Percentiles rank a stretch among this genome's conserved stretches.
Conservation (phyloP, 805 yeast genomes). For the Candida piceae region DNA sequence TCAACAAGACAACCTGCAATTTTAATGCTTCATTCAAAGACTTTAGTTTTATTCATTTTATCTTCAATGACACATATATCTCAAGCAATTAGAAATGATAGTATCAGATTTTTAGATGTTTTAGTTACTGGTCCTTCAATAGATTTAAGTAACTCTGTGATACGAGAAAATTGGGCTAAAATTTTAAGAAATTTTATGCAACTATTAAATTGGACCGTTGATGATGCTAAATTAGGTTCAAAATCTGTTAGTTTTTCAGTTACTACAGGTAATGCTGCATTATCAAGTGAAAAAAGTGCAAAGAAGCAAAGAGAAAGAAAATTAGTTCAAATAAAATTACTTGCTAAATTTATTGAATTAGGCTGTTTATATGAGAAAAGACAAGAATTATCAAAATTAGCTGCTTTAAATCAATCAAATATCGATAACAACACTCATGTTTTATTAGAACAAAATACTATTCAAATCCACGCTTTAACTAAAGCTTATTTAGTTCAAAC, state of each 20-base stretch:
- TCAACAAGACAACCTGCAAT: slow-evolving; percentile 48
- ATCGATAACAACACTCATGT: not conserved
- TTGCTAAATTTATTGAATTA: slow-evolving; percentile 24
- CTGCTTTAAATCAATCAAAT: not conserved
- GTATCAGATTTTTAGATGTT: slow-evolving; percentile 61
- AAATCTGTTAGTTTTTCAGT: slow-evolving; percentile 23
- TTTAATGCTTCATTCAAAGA: slow-evolving; percentile 54
- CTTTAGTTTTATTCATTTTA: slow-evolving; percentile 67
- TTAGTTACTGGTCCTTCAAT: slow-evolving; percentile 48
- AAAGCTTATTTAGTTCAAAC: slow-evolving; percentile 48
- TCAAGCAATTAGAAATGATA: slow-evolving; percentile 68
- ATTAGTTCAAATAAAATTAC: slow-evolving; percentile 35
- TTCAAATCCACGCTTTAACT: slow-evolving; percentile 43
- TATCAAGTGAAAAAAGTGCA: slow-evolving; percentile 12
- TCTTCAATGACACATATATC: slow-evolving; percentile 93
- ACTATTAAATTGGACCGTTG: slow-evolving; percentile 68
- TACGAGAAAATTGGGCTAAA: slow-evolving; percentile 63
- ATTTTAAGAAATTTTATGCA: slow-evolving; percentile 63
- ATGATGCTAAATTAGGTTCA: slow-evolving; percentile 17
- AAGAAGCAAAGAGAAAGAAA: slow-evolving; percentile 32
- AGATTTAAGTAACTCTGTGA: slow-evolving; percentile 39
- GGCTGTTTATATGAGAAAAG: slow-evolving; percentile 22
- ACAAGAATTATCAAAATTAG: slow-evolving; percentile 1
- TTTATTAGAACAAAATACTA: slow-evolving; percentile 6
- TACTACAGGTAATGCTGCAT: slow-evolving; percentile 18